These are phyloP conservation scores for Phytophthora sojae DNA, from an alignment of 352 stramenopile species.

Conservation along the genomic window DNA sequence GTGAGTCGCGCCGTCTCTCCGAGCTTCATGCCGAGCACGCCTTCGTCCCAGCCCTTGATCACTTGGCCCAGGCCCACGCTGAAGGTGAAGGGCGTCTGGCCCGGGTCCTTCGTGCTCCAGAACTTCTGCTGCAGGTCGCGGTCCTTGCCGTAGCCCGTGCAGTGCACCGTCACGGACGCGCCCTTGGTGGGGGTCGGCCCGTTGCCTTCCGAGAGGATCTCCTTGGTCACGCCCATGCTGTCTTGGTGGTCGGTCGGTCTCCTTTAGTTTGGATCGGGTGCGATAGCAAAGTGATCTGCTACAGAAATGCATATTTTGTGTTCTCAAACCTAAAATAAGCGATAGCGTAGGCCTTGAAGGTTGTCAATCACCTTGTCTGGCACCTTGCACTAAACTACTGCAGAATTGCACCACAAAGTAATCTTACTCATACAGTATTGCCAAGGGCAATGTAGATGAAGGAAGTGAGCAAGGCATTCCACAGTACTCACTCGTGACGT, in stretches of 20 bases:
- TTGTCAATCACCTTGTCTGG: neutral
- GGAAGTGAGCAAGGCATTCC: neutral
- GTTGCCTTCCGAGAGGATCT: slow-evolving; percentile 60
- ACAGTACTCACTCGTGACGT: neutral
- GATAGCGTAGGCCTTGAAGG: neutral
- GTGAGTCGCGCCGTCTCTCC: slow-evolving; percentile 93
- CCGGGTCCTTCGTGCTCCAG: slow-evolving; percentile 97
- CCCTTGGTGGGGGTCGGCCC: slow-evolving; percentile 65
- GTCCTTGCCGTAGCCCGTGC: slow-evolving; percentile 85
- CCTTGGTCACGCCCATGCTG: slow-evolving; percentile 74
- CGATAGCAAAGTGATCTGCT: neutral
- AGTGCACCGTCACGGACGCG: slow-evolving; percentile 81
- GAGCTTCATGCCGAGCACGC: slow-evolving; percentile 86
- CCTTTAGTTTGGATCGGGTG: neutral
- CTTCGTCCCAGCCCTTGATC: slow-evolving; percentile 97
- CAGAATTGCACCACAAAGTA: too few species aligned
- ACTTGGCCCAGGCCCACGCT: slow-evolving; percentile 92
- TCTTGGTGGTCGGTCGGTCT: neutral
- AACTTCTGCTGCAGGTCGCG: slow-evolving; percentile 88
- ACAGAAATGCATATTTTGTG: slow-evolving; percentile 5
- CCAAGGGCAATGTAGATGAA: too few species aligned
- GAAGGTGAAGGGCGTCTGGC: slow-evolving; percentile 95
- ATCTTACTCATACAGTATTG: too few species aligned
- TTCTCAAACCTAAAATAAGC: slow-evolving; percentile 2
- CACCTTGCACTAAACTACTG: neutral